These are phyloP conservation scores for Boletus rubescentipes DNA, from an alignment of 768 basidiomycete species.

Conservation along the genomic window DNA sequence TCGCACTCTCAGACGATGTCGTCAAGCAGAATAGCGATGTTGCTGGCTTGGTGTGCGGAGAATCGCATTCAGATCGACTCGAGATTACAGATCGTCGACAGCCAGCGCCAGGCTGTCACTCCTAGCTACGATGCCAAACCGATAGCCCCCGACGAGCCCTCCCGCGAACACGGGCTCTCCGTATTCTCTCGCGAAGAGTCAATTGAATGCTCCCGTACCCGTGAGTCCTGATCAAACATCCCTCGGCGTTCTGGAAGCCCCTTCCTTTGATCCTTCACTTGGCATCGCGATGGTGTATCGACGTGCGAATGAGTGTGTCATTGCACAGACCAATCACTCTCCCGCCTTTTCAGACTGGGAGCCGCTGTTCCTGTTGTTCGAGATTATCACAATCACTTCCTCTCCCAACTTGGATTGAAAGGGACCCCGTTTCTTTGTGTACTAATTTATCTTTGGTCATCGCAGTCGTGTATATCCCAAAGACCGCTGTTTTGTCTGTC, in stretches of 20 bases:
- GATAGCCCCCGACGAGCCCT: constrained; percentile 6
- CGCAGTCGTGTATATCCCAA: constrained; percentile 66
- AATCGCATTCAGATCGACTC: constrained; percentile 48
- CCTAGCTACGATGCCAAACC: not conserved
- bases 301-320: not conserved
- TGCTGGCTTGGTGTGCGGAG: constrained; percentile 50
- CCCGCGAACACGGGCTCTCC: constrained; percentile 17
- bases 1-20: constrained; percentile 16
- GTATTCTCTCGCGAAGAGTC: constrained; percentile 24
- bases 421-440: not conserved
- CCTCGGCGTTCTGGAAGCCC: constrained; percentile 9
- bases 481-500: constrained; percentile 58
- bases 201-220: constrained; percentile 24
- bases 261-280: not conserved
- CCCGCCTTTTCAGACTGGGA: constrained; percentile 1
- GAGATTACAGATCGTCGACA: constrained; percentile 37
- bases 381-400: constrained; percentile 2
- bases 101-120: not conserved
- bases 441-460: constrained; percentile 8
- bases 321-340: not conserved
- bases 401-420: not conserved
- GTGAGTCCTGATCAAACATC: constrained; percentile 25
- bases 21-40: constrained; percentile 10
- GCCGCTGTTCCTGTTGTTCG: not conserved
- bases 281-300: not conserved